Evolutionary conservation across 768 basidiomycete species (phyloP), one percentile per base, ranked within the genome.

Genomic region (Favolaschia claudopus): DNA sequence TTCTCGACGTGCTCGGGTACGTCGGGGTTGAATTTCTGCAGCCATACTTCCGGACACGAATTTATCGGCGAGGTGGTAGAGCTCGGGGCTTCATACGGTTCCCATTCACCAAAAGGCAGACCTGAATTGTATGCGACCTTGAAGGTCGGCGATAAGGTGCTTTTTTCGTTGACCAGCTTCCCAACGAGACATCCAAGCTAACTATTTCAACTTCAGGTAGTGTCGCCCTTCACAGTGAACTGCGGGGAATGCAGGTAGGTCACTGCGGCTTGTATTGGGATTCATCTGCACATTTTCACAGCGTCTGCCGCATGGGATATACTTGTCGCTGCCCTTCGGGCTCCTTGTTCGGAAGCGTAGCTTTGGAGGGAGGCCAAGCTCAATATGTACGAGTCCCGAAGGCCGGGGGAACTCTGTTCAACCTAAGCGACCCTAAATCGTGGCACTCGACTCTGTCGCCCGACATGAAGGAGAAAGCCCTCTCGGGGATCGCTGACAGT

Each of bases 161-260:
- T 46, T 1, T 24, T 49, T 9, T 7, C 27, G 13, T 36, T 28
- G n/a, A n/a, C n/a, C n/a, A n/a, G n/a, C 24, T 33, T 5, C 31
- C 32, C 19, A 38, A 17, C 34, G 5, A 53, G 3, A 36, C 38
- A 28, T 8, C 5, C 7, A 32, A 25, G 53, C 6, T 36, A 39
- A 19, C 13, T 32, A 27, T n/a, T 15, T 10, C 20, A 10, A 14
- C n/a, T 38, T 4, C 32, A 64, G 62, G 89, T 93, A 14, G 86
- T 93, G 22, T 86, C 90, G 1, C 89, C 92, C 3, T 93, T 93
- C 72, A 91, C 91, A 0, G 80, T 83, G n/a, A 90, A 85, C 45
- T 94, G 92, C 63, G 88, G 87, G n/a, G 91, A 93, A 68, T 94
- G 92, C 82, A 84, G 88, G 91, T 93, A 58, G 67, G 86, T 80